These are phyloP conservation scores for Neofusicoccum cordaticola DNA, from an alignment of 2,329 filamentous ascomycete species.

Conservation along the genomic window DNA sequence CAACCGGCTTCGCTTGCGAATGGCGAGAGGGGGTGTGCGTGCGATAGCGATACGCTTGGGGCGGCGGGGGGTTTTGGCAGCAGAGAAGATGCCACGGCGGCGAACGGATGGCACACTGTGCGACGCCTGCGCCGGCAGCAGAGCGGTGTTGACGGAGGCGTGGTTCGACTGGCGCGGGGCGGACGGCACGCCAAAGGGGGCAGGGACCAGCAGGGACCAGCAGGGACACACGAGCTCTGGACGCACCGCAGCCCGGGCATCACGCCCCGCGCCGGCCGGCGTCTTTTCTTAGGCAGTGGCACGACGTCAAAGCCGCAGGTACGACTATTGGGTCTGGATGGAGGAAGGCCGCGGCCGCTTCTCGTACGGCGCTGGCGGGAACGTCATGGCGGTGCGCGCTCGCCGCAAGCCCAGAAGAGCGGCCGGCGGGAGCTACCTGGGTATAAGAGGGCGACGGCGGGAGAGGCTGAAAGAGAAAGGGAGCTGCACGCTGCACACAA, in stretches of 20 bases:
- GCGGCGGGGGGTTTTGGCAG: neutral
- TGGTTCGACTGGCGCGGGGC: constrained; percentile 6
- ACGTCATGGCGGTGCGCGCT: neutral
- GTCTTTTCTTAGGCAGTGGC: neutral
- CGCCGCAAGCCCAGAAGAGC: neutral
- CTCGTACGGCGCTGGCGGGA: neutral
- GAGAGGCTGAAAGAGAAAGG: neutral
- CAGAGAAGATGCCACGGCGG: neutral
- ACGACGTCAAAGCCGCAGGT: neutral
- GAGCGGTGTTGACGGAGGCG: neutral
- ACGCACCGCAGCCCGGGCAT: neutral
- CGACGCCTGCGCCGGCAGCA: neutral
- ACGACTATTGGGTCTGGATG: neutral
- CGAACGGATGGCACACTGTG: neutral
- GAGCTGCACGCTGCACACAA: neutral
- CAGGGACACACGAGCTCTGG: constrained; percentile 1
- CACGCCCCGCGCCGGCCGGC: neutral
- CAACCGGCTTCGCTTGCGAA: neutral
- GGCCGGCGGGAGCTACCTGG: neutral
- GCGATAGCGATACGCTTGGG: constrained; percentile 2
- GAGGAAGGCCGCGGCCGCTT: neutral
- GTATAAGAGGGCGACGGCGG: neutral
- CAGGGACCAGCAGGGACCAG: constrained; percentile 12
- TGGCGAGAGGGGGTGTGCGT: neutral
- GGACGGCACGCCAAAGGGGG: neutral